Conservation (phyloP, 1,284 basidiomycete species). For the Xerocomus amazonicus region DNA sequence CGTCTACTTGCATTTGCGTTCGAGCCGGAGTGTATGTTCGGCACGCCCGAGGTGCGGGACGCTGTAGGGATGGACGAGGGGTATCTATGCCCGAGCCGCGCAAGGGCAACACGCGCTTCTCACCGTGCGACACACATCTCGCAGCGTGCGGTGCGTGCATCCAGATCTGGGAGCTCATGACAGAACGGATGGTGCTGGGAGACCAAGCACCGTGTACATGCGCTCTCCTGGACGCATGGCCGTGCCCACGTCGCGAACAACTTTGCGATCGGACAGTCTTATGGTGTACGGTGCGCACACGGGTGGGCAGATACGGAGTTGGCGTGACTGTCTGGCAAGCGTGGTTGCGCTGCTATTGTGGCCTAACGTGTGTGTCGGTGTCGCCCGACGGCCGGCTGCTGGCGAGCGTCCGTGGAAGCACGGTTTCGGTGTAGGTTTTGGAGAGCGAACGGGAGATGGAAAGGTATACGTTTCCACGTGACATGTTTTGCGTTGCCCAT, state of each 20-base stretch:
- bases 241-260: conserved; percentile 19
- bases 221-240: too few species aligned
- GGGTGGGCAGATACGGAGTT: conserved; percentile 22
- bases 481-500: conserved; percentile 26
- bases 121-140: too few species aligned
- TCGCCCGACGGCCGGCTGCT: conserved; percentile 18
- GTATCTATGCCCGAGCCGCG: conserved; percentile 23
- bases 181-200: conserved; percentile 16
- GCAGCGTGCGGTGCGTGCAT: too few species aligned
- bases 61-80: conserved; percentile 10
- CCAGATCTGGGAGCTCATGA: conserved; percentile 21
- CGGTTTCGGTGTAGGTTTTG: conserved; percentile 20
- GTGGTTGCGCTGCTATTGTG: conserved; percentile 11
- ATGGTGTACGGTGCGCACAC: conserved; percentile 23
- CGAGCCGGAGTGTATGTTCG: conserved; percentile 28
- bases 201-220: conserved; percentile 29
- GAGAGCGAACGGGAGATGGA: conserved; percentile 13
- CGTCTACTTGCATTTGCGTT: too few species aligned
- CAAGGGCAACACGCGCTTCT: conserved; percentile 25
- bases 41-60: conserved; percentile 20
- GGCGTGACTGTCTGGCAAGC: conserved; percentile 15
- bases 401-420: conserved; percentile 23
- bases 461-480: conserved; percentile 21
- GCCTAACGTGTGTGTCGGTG: conserved; percentile 25
- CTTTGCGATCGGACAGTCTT: conserved; percentile 23